A percentile compares a stretch with the other conserved stretches of the same genome.
Conservation (phyloP, 305 asterid species). For the Rubia occidens region DNA sequence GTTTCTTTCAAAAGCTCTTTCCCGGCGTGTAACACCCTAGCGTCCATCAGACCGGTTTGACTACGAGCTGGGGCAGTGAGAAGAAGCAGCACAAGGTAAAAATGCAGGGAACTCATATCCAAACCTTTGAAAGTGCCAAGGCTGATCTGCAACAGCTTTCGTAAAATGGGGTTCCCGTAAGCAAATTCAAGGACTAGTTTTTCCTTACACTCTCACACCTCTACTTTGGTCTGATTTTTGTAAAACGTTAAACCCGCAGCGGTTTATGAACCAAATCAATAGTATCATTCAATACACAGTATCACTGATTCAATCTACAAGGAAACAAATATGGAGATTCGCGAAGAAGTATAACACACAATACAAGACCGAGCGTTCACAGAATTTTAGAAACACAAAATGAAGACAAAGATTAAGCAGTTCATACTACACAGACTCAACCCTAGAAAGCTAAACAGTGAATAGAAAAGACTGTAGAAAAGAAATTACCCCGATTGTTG, state of each 20-base stretch:
- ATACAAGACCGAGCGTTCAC: too few species aligned
- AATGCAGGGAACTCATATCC: not conserved
- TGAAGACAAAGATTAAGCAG: too few species aligned
- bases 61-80: slow-evolving; percentile 6
- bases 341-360: too few species aligned
- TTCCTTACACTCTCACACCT: too few species aligned
- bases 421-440: not conserved
- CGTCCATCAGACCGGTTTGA: slow-evolving; percentile 15
- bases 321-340: not conserved
- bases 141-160: too few species aligned
- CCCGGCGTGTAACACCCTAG: slow-evolving; percentile 45
- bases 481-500: not conserved
- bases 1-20: slow-evolving; percentile 59
- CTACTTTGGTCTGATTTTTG: too few species aligned
- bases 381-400: too few species aligned
- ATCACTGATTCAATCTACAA: not conserved
- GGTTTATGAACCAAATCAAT: too few species aligned
- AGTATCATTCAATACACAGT: not conserved
- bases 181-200: too few species aligned
- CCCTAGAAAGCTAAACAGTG: not conserved
- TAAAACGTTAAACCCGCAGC: too few species aligned
- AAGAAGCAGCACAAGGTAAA: slow-evolving; percentile 6
- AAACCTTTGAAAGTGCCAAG: not conserved
- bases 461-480: not conserved
- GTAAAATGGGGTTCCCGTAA: too few species aligned